These are phyloP conservation scores for Manihot esculenta DNA, from an alignment of 441 rosid genomes.

Conservation along the genomic window DNA sequence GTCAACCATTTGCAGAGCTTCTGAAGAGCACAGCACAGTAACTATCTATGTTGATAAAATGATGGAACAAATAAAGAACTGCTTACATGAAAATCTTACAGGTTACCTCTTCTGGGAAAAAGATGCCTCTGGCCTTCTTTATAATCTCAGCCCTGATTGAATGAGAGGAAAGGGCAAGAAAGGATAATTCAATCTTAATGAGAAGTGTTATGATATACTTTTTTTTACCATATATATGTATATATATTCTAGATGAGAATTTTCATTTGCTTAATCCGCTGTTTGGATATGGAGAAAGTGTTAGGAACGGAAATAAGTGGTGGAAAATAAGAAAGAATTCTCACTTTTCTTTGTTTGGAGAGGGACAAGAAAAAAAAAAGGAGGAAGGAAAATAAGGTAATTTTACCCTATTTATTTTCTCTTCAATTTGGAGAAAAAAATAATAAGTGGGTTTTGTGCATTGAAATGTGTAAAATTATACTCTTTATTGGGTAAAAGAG, in stretches of 20 bases:
- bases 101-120: conserved; percentile 79
- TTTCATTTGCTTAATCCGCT: neutral
- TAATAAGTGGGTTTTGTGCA: no score
- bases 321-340: no score
- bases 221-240: neutral
- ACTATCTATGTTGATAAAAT: conserved; percentile 5
- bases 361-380: no score
- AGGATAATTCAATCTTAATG: conserved; percentile 15
- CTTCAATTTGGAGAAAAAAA: no score
- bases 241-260: neutral
- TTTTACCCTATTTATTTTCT: no score
- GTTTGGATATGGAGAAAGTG: no score
- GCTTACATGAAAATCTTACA: conserved; percentile 5
- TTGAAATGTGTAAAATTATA: no score
- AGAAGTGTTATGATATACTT: neutral
- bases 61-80: neutral
- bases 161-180: conserved; percentile 7
- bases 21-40: conserved; percentile 39
- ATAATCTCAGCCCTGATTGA: conserved; percentile 66
- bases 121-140: conserved; percentile 76
- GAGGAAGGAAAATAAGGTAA: no score
- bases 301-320: no score
- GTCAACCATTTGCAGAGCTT: conserved; percentile 91
- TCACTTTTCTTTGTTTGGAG: no score
- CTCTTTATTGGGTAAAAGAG: no score